These are phyloP conservation scores for Eremothecium gossypii DNA, from an alignment of 1,139 yeast genomes.

Conservation along the genomic window DNA sequence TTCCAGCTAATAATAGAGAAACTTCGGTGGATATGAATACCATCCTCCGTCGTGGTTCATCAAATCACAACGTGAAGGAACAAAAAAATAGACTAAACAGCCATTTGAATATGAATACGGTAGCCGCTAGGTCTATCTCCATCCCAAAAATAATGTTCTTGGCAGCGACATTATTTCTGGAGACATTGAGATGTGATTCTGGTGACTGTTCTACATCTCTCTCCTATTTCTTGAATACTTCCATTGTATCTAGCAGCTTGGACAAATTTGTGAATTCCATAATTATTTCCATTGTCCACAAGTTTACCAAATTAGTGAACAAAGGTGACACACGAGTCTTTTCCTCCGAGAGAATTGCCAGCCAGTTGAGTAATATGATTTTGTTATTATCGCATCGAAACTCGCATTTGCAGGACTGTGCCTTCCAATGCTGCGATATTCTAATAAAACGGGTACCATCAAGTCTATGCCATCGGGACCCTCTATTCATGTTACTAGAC, in stretches of 20 bases:
- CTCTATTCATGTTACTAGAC: constrained; percentile 74
- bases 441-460: constrained; percentile 69
- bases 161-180: constrained; percentile 73
- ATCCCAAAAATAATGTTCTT: constrained; percentile 82
- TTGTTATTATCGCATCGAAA: constrained; percentile 72
- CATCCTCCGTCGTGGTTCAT: constrained; percentile 81
- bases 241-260: constrained; percentile 51
- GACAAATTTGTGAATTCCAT: constrained; percentile 61
- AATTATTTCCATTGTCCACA: constrained; percentile 49
- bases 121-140: constrained; percentile 39
- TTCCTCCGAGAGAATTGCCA: constrained; percentile 53
- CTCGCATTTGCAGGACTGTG: constrained; percentile 66
- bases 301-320: constrained; percentile 38
- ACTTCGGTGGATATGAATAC: constrained; percentile 88
- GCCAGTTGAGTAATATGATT: constrained; percentile 61
- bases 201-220: constrained; percentile 76
- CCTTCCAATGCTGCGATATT: constrained; percentile 68
- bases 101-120: constrained; percentile 27
- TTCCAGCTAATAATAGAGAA: constrained; percentile 79
- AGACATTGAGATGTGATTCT: constrained; percentile 63
- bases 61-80: constrained; percentile 69
- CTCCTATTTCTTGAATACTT: constrained; percentile 75
- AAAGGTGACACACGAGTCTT: constrained; percentile 33
- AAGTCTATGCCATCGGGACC: constrained; percentile 61
- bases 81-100: constrained; percentile 49